Percentiles rank a stretch among this genome's conserved stretches.
phyloP scores from a whole-genome alignment of 768 basidiomycete species.

The Lactarius hengduanensis region DNA sequence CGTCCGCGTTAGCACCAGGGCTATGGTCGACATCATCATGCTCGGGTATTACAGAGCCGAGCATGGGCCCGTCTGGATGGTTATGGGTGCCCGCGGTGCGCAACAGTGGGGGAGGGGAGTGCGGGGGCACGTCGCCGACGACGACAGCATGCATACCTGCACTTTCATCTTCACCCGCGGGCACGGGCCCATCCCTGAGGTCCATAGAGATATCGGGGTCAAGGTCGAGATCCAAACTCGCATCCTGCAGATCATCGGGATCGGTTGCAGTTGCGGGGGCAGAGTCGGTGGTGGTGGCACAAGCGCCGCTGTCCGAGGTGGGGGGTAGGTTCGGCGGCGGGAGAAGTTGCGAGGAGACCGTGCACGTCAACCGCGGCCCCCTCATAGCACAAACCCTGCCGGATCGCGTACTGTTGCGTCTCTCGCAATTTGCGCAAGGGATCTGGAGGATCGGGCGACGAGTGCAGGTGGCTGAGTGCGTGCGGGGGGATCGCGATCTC shows the following conservation, averaged over 20 bases:
- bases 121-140: neutral
- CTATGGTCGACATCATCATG: no score
- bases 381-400: no score
- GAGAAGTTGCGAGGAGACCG: constrained; percentile 18
- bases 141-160: neutral
- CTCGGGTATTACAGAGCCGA: no score
- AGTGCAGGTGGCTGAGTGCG: constrained; percentile 1
- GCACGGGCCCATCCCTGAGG: no score
- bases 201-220: no score
- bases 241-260: no score
- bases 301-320: neutral
- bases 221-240: no score
- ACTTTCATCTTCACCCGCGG: neutral
- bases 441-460: neutral
- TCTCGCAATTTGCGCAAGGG: no score
- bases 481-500: constrained; percentile 7
- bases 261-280: no score
- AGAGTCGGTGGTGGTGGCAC: neutral
- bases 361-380: constrained; percentile 18
- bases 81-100: neutral
- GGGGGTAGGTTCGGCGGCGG: neutral
- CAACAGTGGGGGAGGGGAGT: neutral
- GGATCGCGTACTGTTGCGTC: no score
- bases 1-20: no score
- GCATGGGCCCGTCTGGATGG: constrained; percentile 2